Conservation (phyloP, 768 basidiomycete species). For the Mycena venus region DNA sequence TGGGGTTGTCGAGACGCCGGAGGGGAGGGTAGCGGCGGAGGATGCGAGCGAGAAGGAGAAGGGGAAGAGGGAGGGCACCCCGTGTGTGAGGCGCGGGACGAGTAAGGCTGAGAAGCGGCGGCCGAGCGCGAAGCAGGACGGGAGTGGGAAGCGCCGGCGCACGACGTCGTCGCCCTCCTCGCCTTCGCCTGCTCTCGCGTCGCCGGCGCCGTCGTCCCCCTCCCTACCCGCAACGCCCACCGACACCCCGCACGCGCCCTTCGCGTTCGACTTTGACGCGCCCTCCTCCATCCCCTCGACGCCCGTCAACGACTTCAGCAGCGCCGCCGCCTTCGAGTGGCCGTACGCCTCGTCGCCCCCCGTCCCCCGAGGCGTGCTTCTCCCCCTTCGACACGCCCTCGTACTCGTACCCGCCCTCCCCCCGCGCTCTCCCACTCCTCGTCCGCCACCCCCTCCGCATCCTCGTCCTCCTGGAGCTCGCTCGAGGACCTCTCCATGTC, state of each 20-base stretch:
- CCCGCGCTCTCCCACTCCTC: slow-evolving; percentile 15
- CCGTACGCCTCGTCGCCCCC: neutral
- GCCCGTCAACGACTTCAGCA: neutral
- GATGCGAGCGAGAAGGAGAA: neutral
- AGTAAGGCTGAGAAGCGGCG: neutral
- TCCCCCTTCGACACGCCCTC: slow-evolving; percentile 6
- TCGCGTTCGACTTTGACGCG: neutral
- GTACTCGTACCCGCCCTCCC: slow-evolving; percentile 12
- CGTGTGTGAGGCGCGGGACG: neutral
- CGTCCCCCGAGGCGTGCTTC: neutral
- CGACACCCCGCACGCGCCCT: neutral
- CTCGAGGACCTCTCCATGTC: slow-evolving; percentile 6
- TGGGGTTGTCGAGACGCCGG: slow-evolving; percentile 22
- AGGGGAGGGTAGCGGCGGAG: neutral
- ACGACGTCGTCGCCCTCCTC: neutral
- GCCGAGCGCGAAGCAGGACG: neutral
- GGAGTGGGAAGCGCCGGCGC: neutral
- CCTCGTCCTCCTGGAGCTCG: slow-evolving; percentile 9
- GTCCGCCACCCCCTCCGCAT: neutral
- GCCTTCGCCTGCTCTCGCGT: neutral
- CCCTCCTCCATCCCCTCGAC: neutral
- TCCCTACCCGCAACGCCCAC: neutral
- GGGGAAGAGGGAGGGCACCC: neutral
- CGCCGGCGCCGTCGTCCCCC: neutral
- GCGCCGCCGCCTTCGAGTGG: slow-evolving; percentile 20